Percentiles rank a stretch among this genome's conserved stretches.
These are phyloP conservation scores for Blumeria graminis DNA, from an alignment of 2,329 filamentous ascomycete genomes.

Conservation along the genomic window DNA sequence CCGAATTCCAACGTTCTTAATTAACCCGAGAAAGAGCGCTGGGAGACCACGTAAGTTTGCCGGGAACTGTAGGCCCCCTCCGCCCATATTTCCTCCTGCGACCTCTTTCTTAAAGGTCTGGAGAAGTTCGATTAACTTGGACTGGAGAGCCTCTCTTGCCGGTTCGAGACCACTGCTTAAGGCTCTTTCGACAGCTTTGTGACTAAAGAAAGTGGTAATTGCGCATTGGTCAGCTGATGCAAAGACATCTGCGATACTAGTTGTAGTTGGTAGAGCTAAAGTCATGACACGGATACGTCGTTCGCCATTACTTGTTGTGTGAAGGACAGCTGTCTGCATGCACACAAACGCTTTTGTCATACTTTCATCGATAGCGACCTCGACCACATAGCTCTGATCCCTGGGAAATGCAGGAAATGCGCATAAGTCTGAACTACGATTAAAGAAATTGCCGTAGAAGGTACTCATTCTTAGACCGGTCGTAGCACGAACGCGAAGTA, in stretches of 20 bases:
- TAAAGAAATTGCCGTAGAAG: constrained; percentile 99
- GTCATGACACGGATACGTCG: constrained; percentile 87
- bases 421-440: constrained; percentile 87
- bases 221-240: constrained; percentile 87
- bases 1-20: constrained; percentile 84
- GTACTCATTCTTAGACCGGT: constrained; percentile 90
- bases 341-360: constrained; percentile 80
- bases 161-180: constrained; percentile 71
- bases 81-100: constrained; percentile 84
- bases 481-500: constrained; percentile 81
- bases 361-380: constrained; percentile 92
- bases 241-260: constrained; percentile 73
- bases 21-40: constrained; percentile 74
- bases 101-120: constrained; percentile 95
- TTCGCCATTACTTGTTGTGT: constrained; percentile 95
- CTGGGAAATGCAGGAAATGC: constrained; percentile 95
- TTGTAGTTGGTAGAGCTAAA: constrained; percentile 74
- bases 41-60: constrained; percentile 76
- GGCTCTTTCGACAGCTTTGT: constrained; percentile 87
- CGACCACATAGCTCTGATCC: constrained; percentile 92
- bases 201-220: constrained; percentile 81
- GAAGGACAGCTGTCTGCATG: constrained; percentile 79
- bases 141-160: constrained; percentile 71
- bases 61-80: constrained; percentile 75
- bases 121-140: constrained; percentile 76